phyloP scores from a whole-genome alignment of 2,329 filamentous ascomycete genomes.

The Talaromyces islandicus region DNA sequence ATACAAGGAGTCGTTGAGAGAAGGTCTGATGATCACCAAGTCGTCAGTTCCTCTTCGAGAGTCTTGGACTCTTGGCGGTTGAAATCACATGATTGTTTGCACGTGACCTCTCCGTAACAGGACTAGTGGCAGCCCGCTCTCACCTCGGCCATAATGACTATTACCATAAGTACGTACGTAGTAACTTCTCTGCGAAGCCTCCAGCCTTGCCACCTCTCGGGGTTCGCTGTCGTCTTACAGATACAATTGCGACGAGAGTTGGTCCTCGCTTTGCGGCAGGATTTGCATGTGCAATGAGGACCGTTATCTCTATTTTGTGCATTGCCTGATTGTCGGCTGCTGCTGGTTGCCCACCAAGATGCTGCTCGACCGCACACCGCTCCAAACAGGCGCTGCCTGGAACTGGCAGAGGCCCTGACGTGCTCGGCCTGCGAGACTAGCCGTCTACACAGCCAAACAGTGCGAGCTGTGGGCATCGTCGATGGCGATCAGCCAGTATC shows the following conservation, averaged over 20 bases:
- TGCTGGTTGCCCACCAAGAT: neutral
- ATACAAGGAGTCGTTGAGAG: too few species aligned
- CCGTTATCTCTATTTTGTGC: neutral
- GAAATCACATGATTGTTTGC: neutral
- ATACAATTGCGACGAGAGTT: neutral
- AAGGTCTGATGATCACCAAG: too few species aligned
- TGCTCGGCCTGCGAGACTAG: neutral
- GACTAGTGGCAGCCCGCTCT: neutral
- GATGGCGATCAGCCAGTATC: neutral
- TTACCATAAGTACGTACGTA: too few species aligned
- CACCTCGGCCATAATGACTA: neutral
- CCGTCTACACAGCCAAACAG: neutral
- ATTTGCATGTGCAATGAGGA: neutral
- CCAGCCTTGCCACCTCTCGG: neutral
- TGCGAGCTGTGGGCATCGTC: neutral
- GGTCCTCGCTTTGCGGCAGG: neutral
- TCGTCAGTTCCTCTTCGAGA: too few species aligned
- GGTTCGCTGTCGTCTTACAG: neutral
- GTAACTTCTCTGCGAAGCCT: neutral
- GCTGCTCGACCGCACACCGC: neutral
- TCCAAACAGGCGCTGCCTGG: neutral
- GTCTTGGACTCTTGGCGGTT: too few species aligned
- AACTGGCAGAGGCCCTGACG: neutral
- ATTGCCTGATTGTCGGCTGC: neutral
- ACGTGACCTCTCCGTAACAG: neutral